Evolutionary conservation across 2,329 filamentous ascomycete genomes (phyloP).

Genomic region (Tolypocladium album): DNA sequence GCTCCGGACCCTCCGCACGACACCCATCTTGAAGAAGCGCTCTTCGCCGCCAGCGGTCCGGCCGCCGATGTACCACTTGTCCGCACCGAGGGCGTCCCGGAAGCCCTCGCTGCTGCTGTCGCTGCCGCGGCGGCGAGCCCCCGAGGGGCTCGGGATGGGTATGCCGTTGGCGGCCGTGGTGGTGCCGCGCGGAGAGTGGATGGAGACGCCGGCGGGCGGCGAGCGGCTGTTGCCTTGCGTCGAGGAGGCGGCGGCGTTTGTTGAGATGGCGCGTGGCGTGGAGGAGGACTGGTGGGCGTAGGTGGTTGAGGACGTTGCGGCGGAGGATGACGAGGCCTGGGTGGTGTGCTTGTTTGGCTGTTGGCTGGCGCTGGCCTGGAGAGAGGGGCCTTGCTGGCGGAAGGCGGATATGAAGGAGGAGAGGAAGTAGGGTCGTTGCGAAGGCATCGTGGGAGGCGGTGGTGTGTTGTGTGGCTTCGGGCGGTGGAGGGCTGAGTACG

Average conservation of each 20-base stretch:
- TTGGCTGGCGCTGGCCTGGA: slow-evolving; percentile 19
- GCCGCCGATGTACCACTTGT: slow-evolving; percentile 77
- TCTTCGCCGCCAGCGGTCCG: slow-evolving; percentile 68
- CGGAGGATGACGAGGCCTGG: slow-evolving; percentile 15
- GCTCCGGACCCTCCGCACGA: slow-evolving; percentile 62
- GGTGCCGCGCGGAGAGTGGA: slow-evolving; percentile 16
- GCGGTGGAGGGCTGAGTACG: background rate
- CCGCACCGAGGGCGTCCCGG: slow-evolving; percentile 57
- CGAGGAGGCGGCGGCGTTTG: slow-evolving; percentile 8
- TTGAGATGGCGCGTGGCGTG: slow-evolving; percentile 10
- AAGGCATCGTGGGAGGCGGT: slow-evolving; percentile 27
- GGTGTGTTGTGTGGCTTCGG: background rate
- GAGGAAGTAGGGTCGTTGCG: slow-evolving; percentile 45
- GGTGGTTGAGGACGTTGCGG: slow-evolving; percentile 14
- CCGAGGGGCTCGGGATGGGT: slow-evolving; percentile 29
- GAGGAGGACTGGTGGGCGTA: slow-evolving; percentile 11
- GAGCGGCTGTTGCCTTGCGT: slow-evolving; percentile 14
- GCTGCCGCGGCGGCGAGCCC: slow-evolving; percentile 49
- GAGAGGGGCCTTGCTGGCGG: slow-evolving; percentile 32
- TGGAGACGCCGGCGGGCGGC: slow-evolving; percentile 15
- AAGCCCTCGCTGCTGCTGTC: slow-evolving; percentile 70
- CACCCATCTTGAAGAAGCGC: slow-evolving; percentile 70
- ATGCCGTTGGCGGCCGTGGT: slow-evolving; percentile 9
- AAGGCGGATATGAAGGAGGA: slow-evolving; percentile 46
- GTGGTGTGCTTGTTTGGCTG: slow-evolving; percentile 24